These are phyloP conservation scores for Boletus mariae DNA, from an alignment of 1,284 basidiomycete genomes.

Conservation along the genomic window DNA sequence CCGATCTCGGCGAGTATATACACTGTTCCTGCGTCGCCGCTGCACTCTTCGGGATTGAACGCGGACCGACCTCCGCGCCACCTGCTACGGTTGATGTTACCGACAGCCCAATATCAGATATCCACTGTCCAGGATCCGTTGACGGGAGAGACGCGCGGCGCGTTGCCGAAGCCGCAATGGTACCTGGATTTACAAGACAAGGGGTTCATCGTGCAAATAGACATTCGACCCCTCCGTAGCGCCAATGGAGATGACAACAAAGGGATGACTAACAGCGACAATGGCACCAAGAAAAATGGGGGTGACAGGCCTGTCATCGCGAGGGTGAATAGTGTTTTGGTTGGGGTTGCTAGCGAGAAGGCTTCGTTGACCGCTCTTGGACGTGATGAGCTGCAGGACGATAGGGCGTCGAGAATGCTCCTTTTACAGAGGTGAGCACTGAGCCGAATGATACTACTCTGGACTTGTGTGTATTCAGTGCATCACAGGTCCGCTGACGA, in stretches of 20 bases:
- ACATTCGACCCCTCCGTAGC: constrained; percentile 44
- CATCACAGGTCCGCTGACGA: constrained; percentile 23
- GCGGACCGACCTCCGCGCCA: constrained; percentile 64
- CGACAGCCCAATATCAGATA: constrained; percentile 75
- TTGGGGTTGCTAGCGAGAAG: constrained; percentile 69
- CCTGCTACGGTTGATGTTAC: constrained; percentile 72
- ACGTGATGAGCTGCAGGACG: constrained; percentile 69
- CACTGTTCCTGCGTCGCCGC: constrained; percentile 73
- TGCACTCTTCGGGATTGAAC: constrained; percentile 70
- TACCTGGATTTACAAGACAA: constrained; percentile 63
- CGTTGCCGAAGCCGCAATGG: constrained; percentile 74
- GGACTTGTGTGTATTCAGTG: not conserved
- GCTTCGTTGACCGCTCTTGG: constrained; percentile 65
- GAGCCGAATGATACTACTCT: not conserved
- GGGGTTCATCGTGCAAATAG: constrained; percentile 62
- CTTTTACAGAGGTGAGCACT: constrained; percentile 55
- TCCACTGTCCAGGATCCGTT: constrained; percentile 77
- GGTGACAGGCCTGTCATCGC: constrained; percentile 32
- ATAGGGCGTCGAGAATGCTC: constrained; percentile 57
- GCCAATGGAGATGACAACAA: constrained; percentile 23
- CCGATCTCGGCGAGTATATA: constrained; percentile 56
- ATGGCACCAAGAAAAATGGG: constrained; percentile 25
- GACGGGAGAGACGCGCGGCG: constrained; percentile 63
- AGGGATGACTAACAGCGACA: constrained; percentile 16
- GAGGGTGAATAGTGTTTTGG: constrained; percentile 51